Evolutionary conservation across 257 asterid genomes (phyloP), one percentile per base, ranked within the genome.

Genomic region (Sherardia arvensis): DNA sequence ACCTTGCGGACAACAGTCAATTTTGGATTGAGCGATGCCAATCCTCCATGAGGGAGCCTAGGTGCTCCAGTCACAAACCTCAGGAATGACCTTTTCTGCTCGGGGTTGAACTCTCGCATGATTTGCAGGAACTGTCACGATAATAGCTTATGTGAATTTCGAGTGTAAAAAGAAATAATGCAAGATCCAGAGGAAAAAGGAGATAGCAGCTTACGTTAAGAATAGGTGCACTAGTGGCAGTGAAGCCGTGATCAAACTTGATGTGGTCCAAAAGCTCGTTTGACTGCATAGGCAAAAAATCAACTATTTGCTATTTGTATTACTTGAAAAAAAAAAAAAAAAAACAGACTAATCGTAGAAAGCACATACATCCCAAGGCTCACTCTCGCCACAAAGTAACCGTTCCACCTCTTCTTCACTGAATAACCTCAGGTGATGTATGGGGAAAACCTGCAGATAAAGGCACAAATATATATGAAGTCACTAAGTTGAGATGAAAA

Each of bases 21-120:
- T 76, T 85, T 92, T 17, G 99, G 99, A 77, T 79, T 87, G 53
- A 92, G 97, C 55, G 97, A 85, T 70, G 99, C 90, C 77, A 92
- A 65, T 5, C 99, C 99, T 61, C 99, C 99, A 0, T 81, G 80
- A 53, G 97, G 97, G 66, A 92, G 97, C 25, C 95, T 85, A 64
- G 97, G 97, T 54, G 97, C 91, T 40, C 99, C 99, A 4, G 99
- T 92, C 74, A 89, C 94, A 78, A 92, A 92, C 87, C 80, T 95
- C 83, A 89, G 75, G 82, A 92, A 92, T 32, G 90, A 90, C 61
- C 95, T 76, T 79, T 92, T 95, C 81, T 92, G 90, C 75, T 76
- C 76, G 33, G 56, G 68, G 74, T 87, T 77, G 68, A 92, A 84
- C 86, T 92, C 96, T 74, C 38, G 80, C 83, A 92, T 80, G 66